phyloP scores from a whole-genome alignment of 2,329 filamentous ascomycete species.

The Aureobasidium leucospermi region DNA sequence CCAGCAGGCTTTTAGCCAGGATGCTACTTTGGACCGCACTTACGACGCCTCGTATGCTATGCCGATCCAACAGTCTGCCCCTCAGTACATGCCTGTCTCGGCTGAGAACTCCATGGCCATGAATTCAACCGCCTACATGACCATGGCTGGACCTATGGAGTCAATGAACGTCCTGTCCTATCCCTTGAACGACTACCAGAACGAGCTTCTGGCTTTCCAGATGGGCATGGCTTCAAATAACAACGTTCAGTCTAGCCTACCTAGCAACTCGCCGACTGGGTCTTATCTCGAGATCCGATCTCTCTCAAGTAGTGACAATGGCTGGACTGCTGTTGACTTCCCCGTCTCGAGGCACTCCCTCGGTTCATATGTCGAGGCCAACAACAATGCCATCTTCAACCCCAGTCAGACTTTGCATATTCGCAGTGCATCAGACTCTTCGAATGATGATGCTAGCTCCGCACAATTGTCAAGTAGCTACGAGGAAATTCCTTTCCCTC shows the following conservation, averaged over 20 bases:
- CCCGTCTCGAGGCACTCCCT: slow-evolving; percentile 53
- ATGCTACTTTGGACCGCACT: slow-evolving; percentile 29
- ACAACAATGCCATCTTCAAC: slow-evolving; percentile 70
- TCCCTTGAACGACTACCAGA: slow-evolving; percentile 61
- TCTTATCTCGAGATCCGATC: slow-evolving; percentile 83
- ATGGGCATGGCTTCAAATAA: slow-evolving; percentile 42
- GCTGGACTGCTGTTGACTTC: slow-evolving; percentile 76
- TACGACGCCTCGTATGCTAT: slow-evolving; percentile 33
- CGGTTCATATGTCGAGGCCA: slow-evolving; percentile 53
- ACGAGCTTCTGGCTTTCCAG: slow-evolving; percentile 49
- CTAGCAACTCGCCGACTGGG: slow-evolving; percentile 62
- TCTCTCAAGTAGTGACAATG: slow-evolving; percentile 75
- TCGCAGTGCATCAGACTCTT: slow-evolving; percentile 77
- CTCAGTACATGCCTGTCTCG: slow-evolving; percentile 40
- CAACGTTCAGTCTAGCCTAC: slow-evolving; percentile 36
- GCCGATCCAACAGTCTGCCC: slow-evolving; percentile 38
- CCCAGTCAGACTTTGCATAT: slow-evolving; percentile 85
- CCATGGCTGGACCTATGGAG: slow-evolving; percentile 36
- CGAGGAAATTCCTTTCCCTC: slow-evolving; percentile 68
- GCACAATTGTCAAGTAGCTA: slow-evolving; percentile 66
- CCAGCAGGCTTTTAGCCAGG: slow-evolving; percentile 26
- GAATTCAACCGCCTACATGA: slow-evolving; percentile 33
- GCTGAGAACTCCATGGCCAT: slow-evolving; percentile 30
- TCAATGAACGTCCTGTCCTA: slow-evolving; percentile 36
- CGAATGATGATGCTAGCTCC: slow-evolving; percentile 52